Evolutionary conservation across 768 basidiomycete species (phyloP).

Genomic region (Mycena kentingensis): DNA sequence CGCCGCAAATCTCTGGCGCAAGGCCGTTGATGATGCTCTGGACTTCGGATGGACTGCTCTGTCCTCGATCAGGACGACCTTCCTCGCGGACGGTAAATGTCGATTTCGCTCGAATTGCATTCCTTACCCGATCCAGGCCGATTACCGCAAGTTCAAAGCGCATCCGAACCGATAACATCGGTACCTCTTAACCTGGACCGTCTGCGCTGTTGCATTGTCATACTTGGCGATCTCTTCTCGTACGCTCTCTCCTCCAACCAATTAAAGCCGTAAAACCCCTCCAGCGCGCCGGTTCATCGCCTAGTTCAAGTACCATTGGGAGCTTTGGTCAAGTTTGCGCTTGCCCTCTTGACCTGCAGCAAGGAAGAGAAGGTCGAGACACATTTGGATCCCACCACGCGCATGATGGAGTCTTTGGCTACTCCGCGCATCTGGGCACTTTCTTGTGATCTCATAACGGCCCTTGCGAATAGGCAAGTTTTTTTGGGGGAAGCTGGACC

Average conservation of each 20-base stretch:
- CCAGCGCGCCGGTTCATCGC: slow-evolving; percentile 56
- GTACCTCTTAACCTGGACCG: slow-evolving; percentile 64
- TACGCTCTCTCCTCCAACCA: slow-evolving; percentile 28
- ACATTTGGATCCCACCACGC: slow-evolving; percentile 51
- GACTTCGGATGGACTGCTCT: slow-evolving; percentile 68
- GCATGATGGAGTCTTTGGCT: slow-evolving; percentile 55
- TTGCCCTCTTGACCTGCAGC: slow-evolving; percentile 51
- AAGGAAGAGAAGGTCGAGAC: slow-evolving; percentile 49
- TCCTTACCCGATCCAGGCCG: slow-evolving; percentile 2
- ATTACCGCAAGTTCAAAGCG: slow-evolving; percentile 11
- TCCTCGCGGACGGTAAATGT: slow-evolving; percentile 45
- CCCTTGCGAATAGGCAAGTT: slow-evolving; percentile 50
- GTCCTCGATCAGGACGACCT: slow-evolving; percentile 59
- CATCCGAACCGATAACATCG: slow-evolving; percentile 46
- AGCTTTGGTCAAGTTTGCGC: slow-evolving; percentile 52
- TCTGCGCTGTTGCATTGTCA: slow-evolving; percentile 52
- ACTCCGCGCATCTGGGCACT: slow-evolving; percentile 55
- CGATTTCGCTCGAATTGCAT: background rate
- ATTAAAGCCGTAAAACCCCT: background rate
- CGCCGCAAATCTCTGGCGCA: slow-evolving; percentile 71
- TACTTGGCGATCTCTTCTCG: slow-evolving; percentile 60
- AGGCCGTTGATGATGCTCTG: slow-evolving; percentile 70
- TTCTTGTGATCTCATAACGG: slow-evolving; percentile 53
- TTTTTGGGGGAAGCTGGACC: background rate
- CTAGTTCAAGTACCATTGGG: slow-evolving; percentile 76